Evolutionary conservation across 163 green algal species (phyloP), one percentile per base, ranked within the genome.

Genomic region (Coccomyxa subellipsoidea): DNA sequence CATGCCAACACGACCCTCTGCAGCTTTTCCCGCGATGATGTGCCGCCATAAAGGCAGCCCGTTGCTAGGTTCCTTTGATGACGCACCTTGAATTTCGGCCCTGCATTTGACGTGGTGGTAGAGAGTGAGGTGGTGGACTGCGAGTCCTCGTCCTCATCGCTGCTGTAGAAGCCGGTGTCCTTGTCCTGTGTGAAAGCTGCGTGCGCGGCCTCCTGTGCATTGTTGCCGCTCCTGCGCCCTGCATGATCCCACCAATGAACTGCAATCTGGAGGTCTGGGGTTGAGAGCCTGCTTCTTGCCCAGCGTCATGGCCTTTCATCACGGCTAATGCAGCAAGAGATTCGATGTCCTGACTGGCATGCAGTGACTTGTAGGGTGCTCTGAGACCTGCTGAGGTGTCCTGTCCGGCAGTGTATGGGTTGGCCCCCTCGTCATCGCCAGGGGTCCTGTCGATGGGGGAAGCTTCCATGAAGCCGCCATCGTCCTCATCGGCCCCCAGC

Each of bases 161-260:
- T 86, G 82, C 78, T 83, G 82, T 86, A 86, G 72, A 86, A 86
- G 47, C 36, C 38, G 35, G 83, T 77, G 10, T 12, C 82, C 53
- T 83, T 83, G 29, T 86, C 82, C 29, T 59, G 70, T 0, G 47
- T 21, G 40, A 86, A 86, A 5, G 78, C 78, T 35, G 82, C 78
- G 37, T 78, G 70, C 29, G 78, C 82, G 37, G 78, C 78, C 54
- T 78, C 82, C 53, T 86, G 82, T 59, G 39, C 76, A 59, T 69
- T 38, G 29, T 9, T n/a, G 36, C 72, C 27, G 36, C 25, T 8
- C 21, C 15, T 31, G 25, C 12, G 72, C 36, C 23, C 36, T 78
- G 36, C 72, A 35, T 18, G 10, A 35, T 38, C 23, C 2, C 72
- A 59, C 36, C 21, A 6, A 79, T 53, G 10, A n/a, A 1, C 36